These are phyloP conservation scores for Boletus huronensis DNA, from an alignment of 768 basidiomycete genomes.

Conservation along the genomic window DNA sequence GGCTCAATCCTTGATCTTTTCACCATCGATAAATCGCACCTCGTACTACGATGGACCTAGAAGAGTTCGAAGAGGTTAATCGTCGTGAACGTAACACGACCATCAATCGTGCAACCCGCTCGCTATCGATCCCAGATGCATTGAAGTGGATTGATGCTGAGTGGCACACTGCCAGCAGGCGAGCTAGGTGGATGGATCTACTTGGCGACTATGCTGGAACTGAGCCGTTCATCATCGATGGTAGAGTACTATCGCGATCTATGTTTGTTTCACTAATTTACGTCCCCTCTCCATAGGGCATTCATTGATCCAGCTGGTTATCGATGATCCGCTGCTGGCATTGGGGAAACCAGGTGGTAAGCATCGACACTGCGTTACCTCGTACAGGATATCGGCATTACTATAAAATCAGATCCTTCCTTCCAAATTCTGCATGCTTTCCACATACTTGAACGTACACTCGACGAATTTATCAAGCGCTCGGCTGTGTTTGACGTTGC, in stretches of 20 bases:
- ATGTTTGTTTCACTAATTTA: constrained; percentile 1
- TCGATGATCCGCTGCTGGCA: constrained; percentile 60
- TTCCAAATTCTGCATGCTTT: constrained; percentile 66
- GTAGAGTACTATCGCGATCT: constrained; percentile 29
- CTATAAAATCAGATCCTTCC: constrained; percentile 38
- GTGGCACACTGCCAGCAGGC: constrained; percentile 41
- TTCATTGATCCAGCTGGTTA: constrained; percentile 53
- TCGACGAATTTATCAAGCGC: constrained; percentile 47
- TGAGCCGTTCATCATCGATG: constrained; percentile 65
- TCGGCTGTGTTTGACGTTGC: constrained; percentile 58
- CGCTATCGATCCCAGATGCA: constrained; percentile 20
- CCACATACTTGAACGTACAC: constrained; percentile 48
- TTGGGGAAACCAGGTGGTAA: constrained; percentile 47
- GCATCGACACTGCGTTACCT: background rate
- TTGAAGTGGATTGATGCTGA: constrained; percentile 31
- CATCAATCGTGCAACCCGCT: background rate
- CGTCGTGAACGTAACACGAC: background rate
- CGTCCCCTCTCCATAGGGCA: constrained; percentile 43
- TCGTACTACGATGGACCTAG: constrained; percentile 35
- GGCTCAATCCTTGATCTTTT: background rate
- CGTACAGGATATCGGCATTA: background rate
- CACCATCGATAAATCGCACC: background rate
- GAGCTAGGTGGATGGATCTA: constrained; percentile 62
- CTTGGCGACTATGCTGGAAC: constrained; percentile 67
- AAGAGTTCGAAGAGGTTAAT: constrained; percentile 35